Evolutionary conservation across 2,329 filamentous ascomycete genomes (phyloP).

Genomic region (Rutstroemia sp.): DNA sequence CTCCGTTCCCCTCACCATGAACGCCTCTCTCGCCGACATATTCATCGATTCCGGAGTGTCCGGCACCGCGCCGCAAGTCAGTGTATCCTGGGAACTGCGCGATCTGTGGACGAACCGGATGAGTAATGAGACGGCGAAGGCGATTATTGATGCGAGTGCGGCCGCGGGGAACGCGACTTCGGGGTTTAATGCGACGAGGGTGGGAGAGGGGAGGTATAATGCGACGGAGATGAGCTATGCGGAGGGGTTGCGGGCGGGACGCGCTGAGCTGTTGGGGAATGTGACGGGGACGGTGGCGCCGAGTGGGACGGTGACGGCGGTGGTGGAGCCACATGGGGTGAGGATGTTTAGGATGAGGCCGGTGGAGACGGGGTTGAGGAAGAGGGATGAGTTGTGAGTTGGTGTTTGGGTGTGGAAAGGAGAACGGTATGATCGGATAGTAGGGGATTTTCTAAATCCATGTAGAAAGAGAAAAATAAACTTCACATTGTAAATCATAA

Average conservation of each 20-base stretch:
- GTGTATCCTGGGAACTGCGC: constrained; percentile 42
- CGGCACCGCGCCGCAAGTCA: constrained; percentile 35
- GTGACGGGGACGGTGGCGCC: constrained; percentile 36
- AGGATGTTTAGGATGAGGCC: constrained; percentile 39
- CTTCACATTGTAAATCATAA: too few relatives aligned
- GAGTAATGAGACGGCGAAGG: constrained; percentile 36
- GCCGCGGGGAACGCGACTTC: constrained; percentile 27
- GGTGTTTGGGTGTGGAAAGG: background rate
- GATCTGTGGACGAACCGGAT: constrained; percentile 51
- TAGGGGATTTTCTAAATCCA: too few relatives aligned
- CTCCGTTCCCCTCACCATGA: constrained; percentile 37
- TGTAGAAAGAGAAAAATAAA: too few relatives aligned
- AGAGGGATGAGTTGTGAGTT: constrained; percentile 34
- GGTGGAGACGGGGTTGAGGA: constrained; percentile 18
- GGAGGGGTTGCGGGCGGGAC: constrained; percentile 36
- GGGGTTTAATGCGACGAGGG: constrained; percentile 27
- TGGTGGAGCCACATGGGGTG: constrained; percentile 41
- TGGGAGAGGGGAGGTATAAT: constrained; percentile 36
- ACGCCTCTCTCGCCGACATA: constrained; percentile 43
- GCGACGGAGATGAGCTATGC: constrained; percentile 40
- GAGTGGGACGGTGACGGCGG: constrained; percentile 35
- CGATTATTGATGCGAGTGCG: constrained; percentile 36
- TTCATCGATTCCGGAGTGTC: constrained; percentile 40
- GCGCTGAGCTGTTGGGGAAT: constrained; percentile 40
- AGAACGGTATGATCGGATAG: too few relatives aligned